phyloP scores from a whole-genome alignment of 2,329 filamentous ascomycete genomes.

The Phialocephala subalpina region DNA sequence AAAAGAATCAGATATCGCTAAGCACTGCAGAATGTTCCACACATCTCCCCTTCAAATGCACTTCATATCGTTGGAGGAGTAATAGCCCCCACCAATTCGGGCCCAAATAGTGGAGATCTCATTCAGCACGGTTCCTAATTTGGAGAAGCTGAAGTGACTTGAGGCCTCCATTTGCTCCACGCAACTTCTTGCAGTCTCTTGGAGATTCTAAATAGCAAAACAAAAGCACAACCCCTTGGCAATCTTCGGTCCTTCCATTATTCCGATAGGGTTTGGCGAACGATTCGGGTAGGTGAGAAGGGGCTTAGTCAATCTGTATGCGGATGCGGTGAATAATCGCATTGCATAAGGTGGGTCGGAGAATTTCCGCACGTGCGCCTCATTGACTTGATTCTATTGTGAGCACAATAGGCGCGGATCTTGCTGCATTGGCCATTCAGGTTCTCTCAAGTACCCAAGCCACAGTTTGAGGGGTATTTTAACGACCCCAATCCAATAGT shows the following conservation, averaged over 20 bases:
- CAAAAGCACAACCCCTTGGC: background rate
- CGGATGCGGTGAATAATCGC: slow-evolving; percentile 13
- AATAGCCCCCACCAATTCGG: slow-evolving; percentile 3
- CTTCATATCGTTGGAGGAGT: background rate
- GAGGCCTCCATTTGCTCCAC: background rate
- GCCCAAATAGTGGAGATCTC: background rate
- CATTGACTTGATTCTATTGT: slow-evolving; percentile 11
- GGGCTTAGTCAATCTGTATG: slow-evolving; percentile 9
- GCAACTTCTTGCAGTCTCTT: background rate
- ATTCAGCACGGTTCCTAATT: background rate
- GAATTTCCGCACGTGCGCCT: slow-evolving; percentile 12
- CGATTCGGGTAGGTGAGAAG: background rate
- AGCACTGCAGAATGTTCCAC: background rate
- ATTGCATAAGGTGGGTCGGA: slow-evolving; percentile 12
- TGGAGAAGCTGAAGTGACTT: slow-evolving; percentile 8
- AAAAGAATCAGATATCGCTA: background rate
- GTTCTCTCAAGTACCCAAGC: background rate
- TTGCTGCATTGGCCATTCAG: background rate
- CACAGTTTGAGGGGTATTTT: background rate
- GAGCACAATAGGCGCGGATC: slow-evolving; percentile 9
- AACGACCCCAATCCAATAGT: slow-evolving; percentile 4
- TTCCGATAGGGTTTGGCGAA: slow-evolving; percentile 1
- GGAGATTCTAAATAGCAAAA: slow-evolving; percentile 10
- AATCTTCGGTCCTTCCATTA: background rate
- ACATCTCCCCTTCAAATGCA: background rate